These are phyloP conservation scores for Penicillium arizonense DNA, from an alignment of 495 filamentous ascomycete genomes.

Conservation along the genomic window DNA sequence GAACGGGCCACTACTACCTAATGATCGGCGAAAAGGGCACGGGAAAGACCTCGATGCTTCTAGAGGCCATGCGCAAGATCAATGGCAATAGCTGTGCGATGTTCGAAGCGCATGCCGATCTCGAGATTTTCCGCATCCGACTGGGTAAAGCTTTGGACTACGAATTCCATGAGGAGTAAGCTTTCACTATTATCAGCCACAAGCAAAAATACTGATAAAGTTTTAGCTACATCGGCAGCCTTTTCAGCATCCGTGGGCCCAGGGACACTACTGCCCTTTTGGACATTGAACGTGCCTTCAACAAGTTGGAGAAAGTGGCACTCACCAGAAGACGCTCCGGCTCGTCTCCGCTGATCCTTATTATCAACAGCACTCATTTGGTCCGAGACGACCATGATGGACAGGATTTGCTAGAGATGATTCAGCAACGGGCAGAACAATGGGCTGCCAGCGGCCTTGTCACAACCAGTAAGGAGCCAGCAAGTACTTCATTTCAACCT, in stretches of 20 bases:
- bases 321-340: slow-evolving; percentile 59
- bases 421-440: slow-evolving; percentile 92
- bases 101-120: slow-evolving; percentile 93
- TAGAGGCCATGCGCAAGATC: slow-evolving; percentile 90
- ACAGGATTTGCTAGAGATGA: slow-evolving; percentile 84
- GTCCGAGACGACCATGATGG: slow-evolving; percentile 89
- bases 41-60: slow-evolving; percentile 92
- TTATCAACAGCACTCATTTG: slow-evolving; percentile 89
- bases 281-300: slow-evolving; percentile 94
- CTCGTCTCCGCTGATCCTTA: slow-evolving; percentile 70
- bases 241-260: slow-evolving; percentile 92
- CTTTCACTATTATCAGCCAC: background rate
- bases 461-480: slow-evolving; percentile 55
- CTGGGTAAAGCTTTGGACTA: slow-evolving; percentile 93
- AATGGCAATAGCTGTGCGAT: slow-evolving; percentile 84
- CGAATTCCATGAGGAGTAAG: slow-evolving; percentile 72
- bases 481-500: background rate
- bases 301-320: slow-evolving; percentile 96
- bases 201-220: slow-evolving; percentile 12
- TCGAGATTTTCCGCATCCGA: slow-evolving; percentile 90
- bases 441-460: slow-evolving; percentile 90
- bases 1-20: slow-evolving; percentile 80
- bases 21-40: slow-evolving; percentile 97
- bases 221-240: slow-evolving; percentile 85
- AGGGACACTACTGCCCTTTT: slow-evolving; percentile 86